Base-by-base conservation (phyloP, 2,329 filamentous ascomycete genomes). In the Fusarium acutatum region DNA sequence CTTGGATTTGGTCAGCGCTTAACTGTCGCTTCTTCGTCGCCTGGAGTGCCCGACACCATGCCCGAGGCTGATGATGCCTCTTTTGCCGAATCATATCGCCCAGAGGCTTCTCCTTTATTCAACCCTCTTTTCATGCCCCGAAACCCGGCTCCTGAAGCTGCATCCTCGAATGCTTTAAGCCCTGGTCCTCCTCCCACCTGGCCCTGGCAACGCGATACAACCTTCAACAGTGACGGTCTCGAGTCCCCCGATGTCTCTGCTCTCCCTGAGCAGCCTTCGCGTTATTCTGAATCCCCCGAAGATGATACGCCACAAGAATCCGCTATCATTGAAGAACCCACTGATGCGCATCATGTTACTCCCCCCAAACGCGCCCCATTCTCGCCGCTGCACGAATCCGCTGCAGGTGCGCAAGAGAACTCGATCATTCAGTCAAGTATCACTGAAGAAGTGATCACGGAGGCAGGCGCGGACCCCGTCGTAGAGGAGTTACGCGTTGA, bases 61-160 rank as follows among this genome's bases (percentile, higher is more conserved):
- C 64, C 61, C 4, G 67, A 69, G 6, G 20, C 38, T 30, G 76
- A 78, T 18, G 74, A 78, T 30, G 28, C 53, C 18, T 75, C 74
- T n/a, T 78, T 78, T 35, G 74, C 76, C n/a, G 76, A 78, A 28
- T 78, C 76, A 1, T 78, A 71, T 60, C 67, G 69, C 15, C 75
- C 72, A 32, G 76, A 78, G 40, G 52, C 65, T 3, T 78, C 76
- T 5, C 76, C 76, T 26, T 43, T 78, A 11, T 78, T 78, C 56
- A 77, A 77, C 22, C 69, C 75, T 3, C 32, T 67, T 15, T 69
- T 68, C 30, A 28, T 65, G 15, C 35, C 72, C 32, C 70, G 53
- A 24, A 34, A 63, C 13, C 50, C 37, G 41, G 50, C 64, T 18
- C 34, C 60, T 38, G 75, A 73, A 41, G 64, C 60, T 32, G 30